Base-by-base conservation (phyloP, 2,329 filamentous ascomycete species). In the Pseudocercospora crystallina region DNA sequence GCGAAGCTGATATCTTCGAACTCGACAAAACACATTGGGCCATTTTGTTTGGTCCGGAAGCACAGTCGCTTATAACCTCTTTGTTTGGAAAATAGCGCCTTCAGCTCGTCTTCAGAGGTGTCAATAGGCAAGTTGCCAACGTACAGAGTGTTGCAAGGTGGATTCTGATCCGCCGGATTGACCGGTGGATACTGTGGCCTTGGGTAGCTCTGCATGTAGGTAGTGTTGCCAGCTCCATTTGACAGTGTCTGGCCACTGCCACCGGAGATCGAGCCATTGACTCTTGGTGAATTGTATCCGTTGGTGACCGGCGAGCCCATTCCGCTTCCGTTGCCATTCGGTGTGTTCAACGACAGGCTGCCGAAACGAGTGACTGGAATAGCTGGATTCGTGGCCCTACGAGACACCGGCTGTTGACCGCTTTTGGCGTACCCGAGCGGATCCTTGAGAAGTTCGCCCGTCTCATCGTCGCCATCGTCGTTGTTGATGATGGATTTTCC, bases 21-120 rank as follows among this genome's bases (percentile, higher is more conserved):
- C 70, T 99, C 94, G 33, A 99, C 94, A 70, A 97, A 97, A 68
- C 94, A 97, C 91, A 97, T 97, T 2, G 92, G 92, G 0, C 92
- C 92, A 62, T 96, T 96, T 59, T 89, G 83, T 75, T 97, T 97
- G 47, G 90, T 95, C 31, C 92, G 83, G 77, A 96, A 96, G 67
- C 90, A 96, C 7, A 99, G 83, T 26, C 94, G 82, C 73, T 95
- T 97, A 76, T 96, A 99, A 3, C 94, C 94, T 41, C 91, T 85
- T 69, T 95, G 89, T 71, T 91, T 92, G 20, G 87, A 90, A 67
- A 99, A 99, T 65, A 96, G 81, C 15, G 87, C 83, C 72, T 97
- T 97, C 49, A 99, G 80, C 69, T 97, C 94, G 66, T 97, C 92
- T 65, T 99, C 94, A 0, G 89, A 92, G 0, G 91, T 95, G 66